These are phyloP conservation scores for Potentilla sterilis DNA, from an alignment of 306 rosid genomes.

Conservation along the genomic window DNA sequence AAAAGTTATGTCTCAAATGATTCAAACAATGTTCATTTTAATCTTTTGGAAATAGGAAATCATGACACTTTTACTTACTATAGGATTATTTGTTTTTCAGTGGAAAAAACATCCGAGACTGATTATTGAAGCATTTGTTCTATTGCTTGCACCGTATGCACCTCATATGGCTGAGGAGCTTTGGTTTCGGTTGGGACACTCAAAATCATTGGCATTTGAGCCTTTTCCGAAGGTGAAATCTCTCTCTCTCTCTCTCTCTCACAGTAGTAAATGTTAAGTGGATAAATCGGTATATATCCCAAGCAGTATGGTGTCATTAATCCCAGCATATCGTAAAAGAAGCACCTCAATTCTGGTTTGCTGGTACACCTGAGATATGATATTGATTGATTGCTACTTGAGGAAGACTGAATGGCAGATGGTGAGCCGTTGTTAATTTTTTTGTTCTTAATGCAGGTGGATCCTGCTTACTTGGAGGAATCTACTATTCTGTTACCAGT, in stretches of 20 bases:
- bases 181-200: slow-evolving; percentile 91
- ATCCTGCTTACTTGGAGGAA: slow-evolving; percentile 71
- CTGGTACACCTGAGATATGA: not conserved
- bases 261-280: no score
- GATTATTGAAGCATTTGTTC: slow-evolving; percentile 68
- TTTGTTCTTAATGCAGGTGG: slow-evolving; percentile 49
- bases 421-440: not conserved
- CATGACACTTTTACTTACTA: slow-evolving; percentile 5
- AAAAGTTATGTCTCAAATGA: not conserved
- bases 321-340: not conserved
- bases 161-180: slow-evolving; percentile 98
- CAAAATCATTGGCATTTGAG: slow-evolving; percentile 63
- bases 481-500: slow-evolving; percentile 71
- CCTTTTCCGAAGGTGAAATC: slow-evolving; percentile 76
- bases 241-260: slow-evolving; percentile 15
- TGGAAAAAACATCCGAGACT: slow-evolving; percentile 85
- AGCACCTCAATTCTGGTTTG: not conserved
- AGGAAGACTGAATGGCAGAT: not conserved
- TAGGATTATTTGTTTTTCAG: slow-evolving; percentile 37
- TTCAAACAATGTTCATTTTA: not conserved
- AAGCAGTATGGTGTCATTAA: not conserved
- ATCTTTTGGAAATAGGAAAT: not conserved
- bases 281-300: not conserved
- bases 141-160: slow-evolving; percentile 90
- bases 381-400: not conserved